Conservation (phyloP, 2,329 filamentous ascomycete species). For the Penicillium glabrum region DNA sequence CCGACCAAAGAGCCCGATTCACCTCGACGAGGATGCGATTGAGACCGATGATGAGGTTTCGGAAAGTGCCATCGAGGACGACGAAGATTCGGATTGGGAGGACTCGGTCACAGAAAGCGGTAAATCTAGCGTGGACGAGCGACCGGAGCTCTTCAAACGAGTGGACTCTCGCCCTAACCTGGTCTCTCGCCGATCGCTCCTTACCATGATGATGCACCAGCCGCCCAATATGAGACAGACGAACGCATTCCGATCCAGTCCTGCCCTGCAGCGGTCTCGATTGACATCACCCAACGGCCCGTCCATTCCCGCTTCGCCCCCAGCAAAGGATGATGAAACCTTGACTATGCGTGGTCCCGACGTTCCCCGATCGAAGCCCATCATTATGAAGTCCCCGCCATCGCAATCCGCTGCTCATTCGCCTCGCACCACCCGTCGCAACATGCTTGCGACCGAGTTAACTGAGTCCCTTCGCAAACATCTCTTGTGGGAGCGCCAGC, state of each 20-base stretch:
- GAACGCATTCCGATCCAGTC: conserved; percentile 52
- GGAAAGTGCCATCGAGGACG: conserved; percentile 78
- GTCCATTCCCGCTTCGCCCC: conserved; percentile 60
- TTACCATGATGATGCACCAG: conserved; percentile 86
- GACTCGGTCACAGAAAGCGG: conserved; percentile 77
- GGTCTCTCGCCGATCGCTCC: conserved; percentile 79
- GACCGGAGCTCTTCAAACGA: conserved; percentile 75
- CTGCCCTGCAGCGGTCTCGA: conserved; percentile 52
- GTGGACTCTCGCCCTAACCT: conserved; percentile 86
- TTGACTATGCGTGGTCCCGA: conserved; percentile 63
- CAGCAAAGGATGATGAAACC: conserved; percentile 60
- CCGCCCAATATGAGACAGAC: conserved; percentile 68
- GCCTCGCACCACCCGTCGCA: conserved; percentile 84
- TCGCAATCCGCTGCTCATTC: conserved; percentile 76
- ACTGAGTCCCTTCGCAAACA: conserved; percentile 90
- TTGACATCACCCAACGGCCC: conserved; percentile 69
- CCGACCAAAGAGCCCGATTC: conserved; percentile 53
- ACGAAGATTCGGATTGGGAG: conserved; percentile 63
- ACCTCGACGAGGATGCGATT: conserved; percentile 57
- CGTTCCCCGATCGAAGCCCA: conserved; percentile 75
- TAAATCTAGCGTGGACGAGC: conserved; percentile 76
- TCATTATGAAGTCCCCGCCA: conserved; percentile 70
- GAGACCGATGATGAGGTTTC: conserved; percentile 68
- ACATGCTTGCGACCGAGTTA: conserved; percentile 93
- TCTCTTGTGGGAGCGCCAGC: conserved; percentile 91